Base-by-base conservation (phyloP, 257 asterid genomes). In the Forsythia viridissima region DNA sequence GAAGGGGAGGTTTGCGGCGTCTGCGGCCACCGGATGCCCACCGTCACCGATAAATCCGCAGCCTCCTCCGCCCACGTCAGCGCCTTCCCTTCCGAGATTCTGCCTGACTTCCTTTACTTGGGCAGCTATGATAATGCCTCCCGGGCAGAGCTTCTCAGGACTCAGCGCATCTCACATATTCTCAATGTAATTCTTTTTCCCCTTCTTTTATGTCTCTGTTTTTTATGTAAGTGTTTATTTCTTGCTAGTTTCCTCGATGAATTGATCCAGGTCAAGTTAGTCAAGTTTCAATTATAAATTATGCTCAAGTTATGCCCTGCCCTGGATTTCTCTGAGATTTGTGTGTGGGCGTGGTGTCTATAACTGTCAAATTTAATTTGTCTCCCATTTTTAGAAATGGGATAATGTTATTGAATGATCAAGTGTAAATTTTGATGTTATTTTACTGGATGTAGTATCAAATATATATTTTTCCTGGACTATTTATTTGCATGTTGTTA, bases 81-180 rank as follows among this genome's bases (percentile, higher is more conserved):
- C 88, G 97, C 98, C 65, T 94, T 94, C 79, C 94, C 99, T 42
- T 89, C 99, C 48, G 97, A 93, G 99, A 94, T 94, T 92, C 55
- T 94, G 87, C 93, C 97, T 6, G 98, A 93, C 81, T 94, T 93
- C 85, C 95, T 94, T 42, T 94, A 88, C 78, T 70, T 94, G 89
- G 99, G 99, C 2, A 91, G 98, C 88, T 94, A 91, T 68, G 99
- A 93, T 76, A 91, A 93, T 82, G 99, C 99, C 38, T 90, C 99
- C 12, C 91, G 99, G 5, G 95, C 97, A 2, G 98, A 94, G 82
- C 96, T 93, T 74, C 94, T 94, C 85, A 93, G 90, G 87, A 89
- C 96, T 67, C 98, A 88, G 83, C 98, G 99, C 83, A 94, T 94
- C 84, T 88, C 99, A 67, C 92, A 92, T 3, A 89, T 93, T 71